Evolutionary conservation across 2,329 filamentous ascomycete genomes (phyloP).

Genomic region (Lojkania enalia): DNA sequence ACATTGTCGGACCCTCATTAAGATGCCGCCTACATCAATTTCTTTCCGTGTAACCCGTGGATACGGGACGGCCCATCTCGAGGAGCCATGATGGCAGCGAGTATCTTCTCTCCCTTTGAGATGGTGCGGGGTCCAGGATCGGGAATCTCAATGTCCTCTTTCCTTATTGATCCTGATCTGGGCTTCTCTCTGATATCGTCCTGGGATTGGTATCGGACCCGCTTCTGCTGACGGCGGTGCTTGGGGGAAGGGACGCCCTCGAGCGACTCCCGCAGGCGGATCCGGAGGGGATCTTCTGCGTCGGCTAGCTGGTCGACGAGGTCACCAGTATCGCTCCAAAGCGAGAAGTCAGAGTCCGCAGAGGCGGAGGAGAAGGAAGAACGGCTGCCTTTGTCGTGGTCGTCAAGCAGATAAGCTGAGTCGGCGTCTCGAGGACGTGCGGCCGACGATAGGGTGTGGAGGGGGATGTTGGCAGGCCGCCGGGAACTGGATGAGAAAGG

Average conservation of each 20-base stretch:
- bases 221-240: conserved; percentile 57
- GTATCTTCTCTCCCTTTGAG: conserved; percentile 66
- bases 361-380: conserved; percentile 60
- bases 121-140: conserved; percentile 65
- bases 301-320: conserved; percentile 87
- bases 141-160: conserved; percentile 82
- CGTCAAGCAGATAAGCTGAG: conserved; percentile 45
- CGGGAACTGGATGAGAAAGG: conserved; percentile 66
- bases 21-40: conserved; percentile 77
- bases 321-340: conserved; percentile 94
- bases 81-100: conserved; percentile 84
- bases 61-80: conserved; percentile 70
- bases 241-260: conserved; percentile 61
- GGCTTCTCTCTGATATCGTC: conserved; percentile 48
- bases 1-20: too few species aligned
- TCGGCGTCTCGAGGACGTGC: conserved; percentile 45
- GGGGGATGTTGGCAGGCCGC: conserved; percentile 83
- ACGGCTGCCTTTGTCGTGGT: conserved; percentile 56
- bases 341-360: conserved; percentile 69
- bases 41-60: conserved; percentile 93
- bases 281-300: conserved; percentile 78
- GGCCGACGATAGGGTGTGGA: conserved; percentile 69
- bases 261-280: conserved; percentile 67
- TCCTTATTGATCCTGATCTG: conserved; percentile 52
- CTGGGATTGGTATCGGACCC: conserved; percentile 68